These are phyloP conservation scores for Boletus subparvulus DNA, from an alignment of 768 basidiomycete species.

Conservation along the genomic window DNA sequence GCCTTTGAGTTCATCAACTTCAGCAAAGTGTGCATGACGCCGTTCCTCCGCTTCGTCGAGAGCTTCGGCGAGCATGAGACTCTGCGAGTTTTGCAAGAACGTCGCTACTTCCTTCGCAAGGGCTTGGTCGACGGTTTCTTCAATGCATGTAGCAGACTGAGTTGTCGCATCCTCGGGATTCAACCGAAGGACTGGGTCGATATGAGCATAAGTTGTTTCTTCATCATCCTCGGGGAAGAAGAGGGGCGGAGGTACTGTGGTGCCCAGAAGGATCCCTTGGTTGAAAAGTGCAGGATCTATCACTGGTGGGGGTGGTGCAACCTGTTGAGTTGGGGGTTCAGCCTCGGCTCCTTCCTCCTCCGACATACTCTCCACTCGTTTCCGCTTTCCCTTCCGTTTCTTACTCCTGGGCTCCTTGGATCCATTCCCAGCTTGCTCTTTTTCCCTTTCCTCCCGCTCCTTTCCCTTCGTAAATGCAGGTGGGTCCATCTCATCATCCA, in stretches of 20 bases:
- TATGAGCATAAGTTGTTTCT: constrained; percentile 42
- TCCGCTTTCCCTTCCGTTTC: constrained; percentile 39
- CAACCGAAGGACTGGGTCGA: constrained; percentile 55
- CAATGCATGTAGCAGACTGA: constrained; percentile 40
- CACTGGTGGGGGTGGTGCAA: constrained; percentile 19
- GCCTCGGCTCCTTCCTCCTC: constrained; percentile 28
- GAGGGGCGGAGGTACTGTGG: constrained; percentile 38
- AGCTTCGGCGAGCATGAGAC: constrained; percentile 56
- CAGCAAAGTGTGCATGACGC: constrained; percentile 50
- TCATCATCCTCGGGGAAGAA: constrained; percentile 48
- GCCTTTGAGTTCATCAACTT: constrained; percentile 62
- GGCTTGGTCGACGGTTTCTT: constrained; percentile 59
- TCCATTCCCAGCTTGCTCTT: constrained; percentile 38
- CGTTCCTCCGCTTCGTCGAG: constrained; percentile 67
- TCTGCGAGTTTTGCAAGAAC: constrained; percentile 62
- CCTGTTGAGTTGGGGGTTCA: constrained; percentile 14
- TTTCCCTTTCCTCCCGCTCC: constrained; percentile 64
- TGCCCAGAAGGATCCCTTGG: constrained; percentile 66
- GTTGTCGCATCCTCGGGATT: constrained; percentile 12
- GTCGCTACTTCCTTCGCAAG: constrained; percentile 70
- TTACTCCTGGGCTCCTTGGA: constrained; percentile 27
- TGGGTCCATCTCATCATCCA: constrained; percentile 90
- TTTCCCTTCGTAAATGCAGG: constrained; percentile 82
- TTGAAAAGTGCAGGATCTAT: constrained; percentile 63
- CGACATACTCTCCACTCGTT: constrained; percentile 41